A percentile compares a stretch with the other conserved stretches of the same genome.
These are phyloP conservation scores for Simplicillium sp. DNA, from an alignment of 2,329 filamentous ascomycete genomes.

Conservation along the genomic window DNA sequence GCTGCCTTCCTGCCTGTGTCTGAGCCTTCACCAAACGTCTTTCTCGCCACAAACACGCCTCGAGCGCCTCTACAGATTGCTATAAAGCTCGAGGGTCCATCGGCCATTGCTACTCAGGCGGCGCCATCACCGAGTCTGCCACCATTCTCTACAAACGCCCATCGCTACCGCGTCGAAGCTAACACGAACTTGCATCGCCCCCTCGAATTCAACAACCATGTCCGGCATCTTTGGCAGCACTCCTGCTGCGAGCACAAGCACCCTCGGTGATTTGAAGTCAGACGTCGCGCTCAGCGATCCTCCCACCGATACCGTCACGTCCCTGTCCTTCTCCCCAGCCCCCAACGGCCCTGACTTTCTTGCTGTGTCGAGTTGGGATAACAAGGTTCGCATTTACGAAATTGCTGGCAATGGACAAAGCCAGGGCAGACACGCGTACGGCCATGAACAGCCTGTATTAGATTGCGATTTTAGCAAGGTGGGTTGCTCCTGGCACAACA, in stretches of 20 bases:
- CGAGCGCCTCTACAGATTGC: not conserved
- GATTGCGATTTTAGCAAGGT: conserved; percentile 85
- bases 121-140: not conserved
- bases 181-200: too few relatives aligned
- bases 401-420: conserved; percentile 69
- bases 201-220: conserved; percentile 36
- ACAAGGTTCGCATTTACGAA: conserved; percentile 95
- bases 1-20: conserved; percentile 16
- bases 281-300: conserved; percentile 72
- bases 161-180: not conserved
- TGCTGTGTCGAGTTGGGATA: conserved; percentile 91
- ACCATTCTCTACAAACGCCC: not conserved
- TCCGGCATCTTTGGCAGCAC: conserved; percentile 50
- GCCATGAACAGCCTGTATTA: conserved; percentile 78
- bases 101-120: too few relatives aligned
- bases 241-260: conserved; percentile 50
- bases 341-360: conserved; percentile 58
- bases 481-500: conserved; percentile 20
- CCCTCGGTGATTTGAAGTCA: conserved; percentile 82
- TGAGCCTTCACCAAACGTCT: not conserved
- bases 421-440: conserved; percentile 76
- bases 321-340: conserved; percentile 69
- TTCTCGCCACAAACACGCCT: not conserved
- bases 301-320: conserved; percentile 83
- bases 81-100: not conserved